Percentiles rank a stretch among this genome's conserved stretches.
Conservation (phyloP, 2,329 filamentous ascomycete genomes). For the Cercospora citrullina region DNA sequence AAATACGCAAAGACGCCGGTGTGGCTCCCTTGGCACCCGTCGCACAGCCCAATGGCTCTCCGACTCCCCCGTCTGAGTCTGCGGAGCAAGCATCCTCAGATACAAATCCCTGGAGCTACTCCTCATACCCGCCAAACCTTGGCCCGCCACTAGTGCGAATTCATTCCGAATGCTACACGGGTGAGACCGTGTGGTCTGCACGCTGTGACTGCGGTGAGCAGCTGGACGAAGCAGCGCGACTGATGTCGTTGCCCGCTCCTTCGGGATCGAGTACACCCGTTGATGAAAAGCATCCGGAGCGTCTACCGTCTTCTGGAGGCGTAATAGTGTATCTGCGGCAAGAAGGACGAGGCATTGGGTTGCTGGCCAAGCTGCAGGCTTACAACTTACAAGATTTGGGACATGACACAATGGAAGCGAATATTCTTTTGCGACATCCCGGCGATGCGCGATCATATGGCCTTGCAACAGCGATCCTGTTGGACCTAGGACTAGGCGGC, state of each 20-base stretch:
- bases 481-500: slow-evolving; percentile 72
- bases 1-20: slow-evolving; percentile 44
- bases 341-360: slow-evolving; percentile 91
- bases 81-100: slow-evolving; percentile 8
- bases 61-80: slow-evolving; percentile 9
- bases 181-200: slow-evolving; percentile 97
- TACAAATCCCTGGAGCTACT: slow-evolving; percentile 23
- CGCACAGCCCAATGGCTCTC: slow-evolving; percentile 25
- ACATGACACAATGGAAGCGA: slow-evolving; percentile 96
- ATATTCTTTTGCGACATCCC: slow-evolving; percentile 84
- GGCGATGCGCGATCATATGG: slow-evolving; percentile 95
- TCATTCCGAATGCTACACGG: slow-evolving; percentile 97
- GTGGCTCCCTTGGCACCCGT: slow-evolving; percentile 31
- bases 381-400: slow-evolving; percentile 97
- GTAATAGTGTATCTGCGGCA: slow-evolving; percentile 95
- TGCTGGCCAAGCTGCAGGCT: slow-evolving; percentile 94
- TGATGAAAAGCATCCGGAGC: slow-evolving; percentile 29
- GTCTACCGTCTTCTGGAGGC: slow-evolving; percentile 62
- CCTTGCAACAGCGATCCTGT: slow-evolving; percentile 90
- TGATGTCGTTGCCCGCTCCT: slow-evolving; percentile 64
- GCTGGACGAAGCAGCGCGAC: slow-evolving; percentile 87
- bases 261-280: slow-evolving; percentile 34
- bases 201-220: slow-evolving; percentile 98
- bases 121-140: slow-evolving; percentile 34
- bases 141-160: slow-evolving; percentile 80